A percentile compares a stretch with the other conserved stretches of the same genome.
These are phyloP conservation scores for Endothia cerciana DNA, from an alignment of 2,329 filamentous ascomycete genomes.

Conservation along the genomic window DNA sequence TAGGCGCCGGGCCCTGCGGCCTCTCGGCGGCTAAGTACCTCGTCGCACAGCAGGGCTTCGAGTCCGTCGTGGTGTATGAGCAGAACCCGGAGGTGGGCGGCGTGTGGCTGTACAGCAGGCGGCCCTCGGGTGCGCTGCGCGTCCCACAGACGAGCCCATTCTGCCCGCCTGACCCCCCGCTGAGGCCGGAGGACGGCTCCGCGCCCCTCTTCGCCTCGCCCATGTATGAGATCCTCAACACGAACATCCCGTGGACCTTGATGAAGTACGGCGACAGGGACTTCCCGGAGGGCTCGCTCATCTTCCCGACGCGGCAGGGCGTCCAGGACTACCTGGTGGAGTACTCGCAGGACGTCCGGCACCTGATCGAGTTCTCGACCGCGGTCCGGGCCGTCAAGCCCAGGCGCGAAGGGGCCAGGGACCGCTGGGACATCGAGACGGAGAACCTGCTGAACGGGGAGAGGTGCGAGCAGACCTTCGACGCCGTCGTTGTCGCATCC, in stretches of 20 bases:
- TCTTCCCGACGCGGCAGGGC: slow-evolving; percentile 74
- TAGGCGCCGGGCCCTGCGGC: slow-evolving; percentile 83
- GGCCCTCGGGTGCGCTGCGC: slow-evolving; percentile 49
- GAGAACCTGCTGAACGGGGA: slow-evolving; percentile 19
- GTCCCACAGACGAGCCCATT: slow-evolving; percentile 73
- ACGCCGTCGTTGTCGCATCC: slow-evolving; percentile 75
- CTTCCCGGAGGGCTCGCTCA: slow-evolving; percentile 65
- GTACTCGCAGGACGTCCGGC: slow-evolving; percentile 70
- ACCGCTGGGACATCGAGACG: slow-evolving; percentile 58
- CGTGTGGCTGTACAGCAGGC: slow-evolving; percentile 78
- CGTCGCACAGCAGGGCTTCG: slow-evolving; percentile 67
- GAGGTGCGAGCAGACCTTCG: slow-evolving; percentile 55
- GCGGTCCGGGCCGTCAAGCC: slow-evolving; percentile 66
- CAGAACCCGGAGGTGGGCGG: slow-evolving; percentile 78
- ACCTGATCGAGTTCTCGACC: slow-evolving; percentile 70
- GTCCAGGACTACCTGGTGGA: slow-evolving; percentile 75
- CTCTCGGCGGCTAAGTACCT: slow-evolving; percentile 82
- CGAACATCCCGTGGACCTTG: slow-evolving; percentile 80
- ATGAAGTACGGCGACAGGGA: slow-evolving; percentile 78
- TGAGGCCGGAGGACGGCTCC: slow-evolving; percentile 46
- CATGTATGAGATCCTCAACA: slow-evolving; percentile 80
- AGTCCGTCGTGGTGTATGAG: slow-evolving; percentile 77
- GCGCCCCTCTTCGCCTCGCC: slow-evolving; percentile 75
- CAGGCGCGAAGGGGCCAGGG: slow-evolving; percentile 38
- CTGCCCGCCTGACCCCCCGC: slow-evolving; percentile 65